Conservation (phyloP, 2,329 filamentous ascomycete genomes). For the Penicillium sp. region DNA sequence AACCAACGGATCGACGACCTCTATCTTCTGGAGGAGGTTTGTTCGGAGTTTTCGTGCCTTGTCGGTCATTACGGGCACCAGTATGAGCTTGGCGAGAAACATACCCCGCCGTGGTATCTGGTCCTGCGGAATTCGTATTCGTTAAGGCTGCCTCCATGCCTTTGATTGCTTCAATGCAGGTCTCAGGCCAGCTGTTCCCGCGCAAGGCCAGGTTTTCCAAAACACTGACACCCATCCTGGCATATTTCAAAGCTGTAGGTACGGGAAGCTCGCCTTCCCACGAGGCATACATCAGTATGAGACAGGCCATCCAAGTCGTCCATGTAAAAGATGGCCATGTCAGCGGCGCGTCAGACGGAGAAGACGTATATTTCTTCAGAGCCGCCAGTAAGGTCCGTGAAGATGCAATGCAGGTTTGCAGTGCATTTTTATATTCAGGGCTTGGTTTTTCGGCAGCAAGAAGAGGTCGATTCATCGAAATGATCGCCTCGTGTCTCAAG, state of each 20-base stretch:
- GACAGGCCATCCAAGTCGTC: constrained; percentile 59
- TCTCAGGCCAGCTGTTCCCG: constrained; percentile 44
- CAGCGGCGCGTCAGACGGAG: constrained; percentile 34
- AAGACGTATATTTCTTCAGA: constrained; percentile 37
- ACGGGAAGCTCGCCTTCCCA: constrained; percentile 51
- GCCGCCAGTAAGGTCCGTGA: constrained; percentile 54
- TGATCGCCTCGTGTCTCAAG: constrained; percentile 55
- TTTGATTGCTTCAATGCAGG: constrained; percentile 44
- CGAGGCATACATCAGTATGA: constrained; percentile 57
- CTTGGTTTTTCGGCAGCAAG: constrained; percentile 51
- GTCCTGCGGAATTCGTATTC: background rate
- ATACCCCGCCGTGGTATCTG: background rate
- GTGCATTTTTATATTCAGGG: constrained; percentile 52
- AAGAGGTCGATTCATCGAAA: constrained; percentile 57
- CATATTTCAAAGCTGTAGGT: constrained; percentile 46
- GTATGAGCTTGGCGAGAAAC: background rate
- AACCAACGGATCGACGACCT: background rate
- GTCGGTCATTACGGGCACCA: background rate
- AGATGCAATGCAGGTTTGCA: constrained; percentile 58
- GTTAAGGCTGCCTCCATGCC: constrained; percentile 37
- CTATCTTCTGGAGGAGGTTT: background rate
- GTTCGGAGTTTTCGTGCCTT: background rate
- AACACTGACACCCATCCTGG: constrained; percentile 34
- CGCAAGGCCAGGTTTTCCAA: constrained; percentile 39
- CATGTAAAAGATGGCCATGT: constrained; percentile 59